These are phyloP conservation scores for Trichoderma sp. DNA, from an alignment of 2,329 filamentous ascomycete species.

Conservation along the genomic window DNA sequence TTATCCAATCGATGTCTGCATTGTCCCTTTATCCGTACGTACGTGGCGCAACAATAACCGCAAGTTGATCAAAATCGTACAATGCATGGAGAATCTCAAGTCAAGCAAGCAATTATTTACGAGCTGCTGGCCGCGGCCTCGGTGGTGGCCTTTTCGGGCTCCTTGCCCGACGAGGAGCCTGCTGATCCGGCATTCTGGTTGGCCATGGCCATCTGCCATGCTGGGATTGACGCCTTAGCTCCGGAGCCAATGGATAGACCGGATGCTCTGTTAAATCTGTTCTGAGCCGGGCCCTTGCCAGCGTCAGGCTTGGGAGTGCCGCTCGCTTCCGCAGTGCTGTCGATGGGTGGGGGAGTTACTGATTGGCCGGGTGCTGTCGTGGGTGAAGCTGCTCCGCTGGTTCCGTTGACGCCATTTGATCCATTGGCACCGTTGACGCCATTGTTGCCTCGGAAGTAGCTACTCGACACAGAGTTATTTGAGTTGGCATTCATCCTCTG, in stretches of 20 bases:
- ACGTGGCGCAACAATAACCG: not conserved
- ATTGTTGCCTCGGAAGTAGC: constrained; percentile 28
- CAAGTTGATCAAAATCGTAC: constrained; percentile 6
- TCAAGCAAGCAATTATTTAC: not conserved
- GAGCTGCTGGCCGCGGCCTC: constrained; percentile 17
- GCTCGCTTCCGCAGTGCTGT: constrained; percentile 27
- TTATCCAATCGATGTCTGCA: constrained; percentile 9
- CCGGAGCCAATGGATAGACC: constrained; percentile 42
- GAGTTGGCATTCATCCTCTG: constrained; percentile 53
- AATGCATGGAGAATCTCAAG: not conserved
- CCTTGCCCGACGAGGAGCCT: not conserved
- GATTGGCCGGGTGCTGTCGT: constrained; percentile 15
- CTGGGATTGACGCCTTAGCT: constrained; percentile 67
- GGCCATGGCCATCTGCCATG: constrained; percentile 74
- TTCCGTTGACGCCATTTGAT: constrained; percentile 21
- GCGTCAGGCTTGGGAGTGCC: constrained; percentile 31
- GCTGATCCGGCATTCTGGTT: constrained; percentile 42
- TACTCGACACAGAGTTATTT: constrained; percentile 24
- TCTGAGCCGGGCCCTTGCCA: constrained; percentile 32
- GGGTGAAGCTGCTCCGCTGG: constrained; percentile 24
- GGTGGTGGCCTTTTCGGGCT: constrained; percentile 5
- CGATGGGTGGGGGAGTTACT: not conserved
- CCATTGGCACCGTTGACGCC: constrained; percentile 8
- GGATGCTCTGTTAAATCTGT: constrained; percentile 30
- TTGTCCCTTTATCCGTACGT: constrained; percentile 7